phyloP scores from a whole-genome alignment of 768 basidiomycete species.

The Naganishia onofrii region DNA sequence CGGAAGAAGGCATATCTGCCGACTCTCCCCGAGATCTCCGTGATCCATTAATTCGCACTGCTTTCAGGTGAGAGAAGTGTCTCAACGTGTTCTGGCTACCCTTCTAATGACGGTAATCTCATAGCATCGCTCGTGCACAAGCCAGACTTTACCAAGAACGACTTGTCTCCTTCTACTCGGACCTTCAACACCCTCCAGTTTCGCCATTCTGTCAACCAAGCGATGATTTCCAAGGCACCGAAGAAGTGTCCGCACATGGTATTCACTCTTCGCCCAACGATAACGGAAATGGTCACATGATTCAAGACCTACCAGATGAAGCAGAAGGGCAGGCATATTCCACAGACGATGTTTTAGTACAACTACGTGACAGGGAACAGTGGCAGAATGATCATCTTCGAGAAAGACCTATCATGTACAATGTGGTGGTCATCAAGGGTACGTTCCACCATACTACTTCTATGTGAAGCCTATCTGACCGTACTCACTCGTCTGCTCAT shows the following conservation, averaged over 20 bases:
- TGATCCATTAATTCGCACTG: slow-evolving; percentile 39
- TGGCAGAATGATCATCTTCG: slow-evolving; percentile 18
- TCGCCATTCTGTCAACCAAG: slow-evolving; percentile 2
- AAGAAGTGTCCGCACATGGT: neutral
- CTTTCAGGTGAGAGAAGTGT: slow-evolving; percentile 38
- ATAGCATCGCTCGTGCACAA: slow-evolving; percentile 47
- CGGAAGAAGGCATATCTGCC: slow-evolving; percentile 34
- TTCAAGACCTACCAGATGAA: slow-evolving; percentile 7
- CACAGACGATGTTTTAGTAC: neutral
- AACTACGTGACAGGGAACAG: slow-evolving; percentile 14
- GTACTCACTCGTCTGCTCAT: neutral
- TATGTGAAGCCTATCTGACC: neutral
- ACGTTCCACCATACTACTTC: slow-evolving; percentile 24
- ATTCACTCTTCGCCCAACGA: neutral
- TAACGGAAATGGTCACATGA: neutral
- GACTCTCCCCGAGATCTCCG: slow-evolving; percentile 7
- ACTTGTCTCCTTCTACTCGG: slow-evolving; percentile 35
- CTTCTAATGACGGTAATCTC: neutral
- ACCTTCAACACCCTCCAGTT: neutral
- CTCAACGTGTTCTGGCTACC: neutral
- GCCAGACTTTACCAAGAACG: slow-evolving; percentile 43
- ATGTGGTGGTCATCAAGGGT: slow-evolving; percentile 48
- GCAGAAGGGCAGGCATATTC: slow-evolving; percentile 14
- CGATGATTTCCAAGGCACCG: slow-evolving; percentile 4
- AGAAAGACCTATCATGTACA: slow-evolving; percentile 47